A percentile compares a stretch with the other conserved stretches of the same genome.
Conservation (phyloP, 768 basidiomycete species). For the Tephrocybe sp. region DNA sequence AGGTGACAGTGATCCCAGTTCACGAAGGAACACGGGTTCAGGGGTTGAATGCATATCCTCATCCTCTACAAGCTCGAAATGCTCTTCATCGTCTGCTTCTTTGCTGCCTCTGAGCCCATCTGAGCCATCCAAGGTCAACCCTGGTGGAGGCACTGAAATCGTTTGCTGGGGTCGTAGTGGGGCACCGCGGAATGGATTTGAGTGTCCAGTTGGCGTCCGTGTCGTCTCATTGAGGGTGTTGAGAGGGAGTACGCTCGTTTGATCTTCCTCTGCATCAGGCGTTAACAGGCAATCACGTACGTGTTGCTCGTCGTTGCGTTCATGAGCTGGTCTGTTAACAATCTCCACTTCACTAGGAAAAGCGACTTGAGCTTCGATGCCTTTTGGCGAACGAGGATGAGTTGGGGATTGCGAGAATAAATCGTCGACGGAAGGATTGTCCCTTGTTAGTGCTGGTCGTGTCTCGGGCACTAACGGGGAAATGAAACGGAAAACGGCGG, state of each 20-base stretch:
- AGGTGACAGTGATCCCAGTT: conserved; percentile 61
- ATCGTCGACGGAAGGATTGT: conserved; percentile 27
- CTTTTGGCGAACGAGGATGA: neutral
- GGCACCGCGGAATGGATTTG: too few relatives aligned
- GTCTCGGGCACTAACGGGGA: conserved; percentile 15
- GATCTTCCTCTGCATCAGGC: conserved; percentile 1
- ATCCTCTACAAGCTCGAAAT: neutral
- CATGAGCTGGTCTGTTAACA: neutral
- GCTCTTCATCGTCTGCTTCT: neutral
- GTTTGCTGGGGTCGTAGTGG: too few relatives aligned
- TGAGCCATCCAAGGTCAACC: too few relatives aligned
- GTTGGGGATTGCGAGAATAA: conserved; percentile 22
- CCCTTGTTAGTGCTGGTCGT: conserved; percentile 1
- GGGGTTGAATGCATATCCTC: neutral
- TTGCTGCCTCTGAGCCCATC: neutral
- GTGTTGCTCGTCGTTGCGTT: conserved; percentile 6
- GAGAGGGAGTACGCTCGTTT: neutral
- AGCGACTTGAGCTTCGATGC: neutral
- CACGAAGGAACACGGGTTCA: conserved; percentile 30
- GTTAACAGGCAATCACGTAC: conserved; percentile 1
- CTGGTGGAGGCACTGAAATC: neutral
- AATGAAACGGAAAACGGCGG: conserved; percentile 18
- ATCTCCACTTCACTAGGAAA: neutral
- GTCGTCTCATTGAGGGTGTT: neutral
- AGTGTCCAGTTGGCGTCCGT: neutral